Evolutionary conservation across 306 rosid genomes (phyloP).

Genomic region (Dalbergia cochinchinensis): DNA sequence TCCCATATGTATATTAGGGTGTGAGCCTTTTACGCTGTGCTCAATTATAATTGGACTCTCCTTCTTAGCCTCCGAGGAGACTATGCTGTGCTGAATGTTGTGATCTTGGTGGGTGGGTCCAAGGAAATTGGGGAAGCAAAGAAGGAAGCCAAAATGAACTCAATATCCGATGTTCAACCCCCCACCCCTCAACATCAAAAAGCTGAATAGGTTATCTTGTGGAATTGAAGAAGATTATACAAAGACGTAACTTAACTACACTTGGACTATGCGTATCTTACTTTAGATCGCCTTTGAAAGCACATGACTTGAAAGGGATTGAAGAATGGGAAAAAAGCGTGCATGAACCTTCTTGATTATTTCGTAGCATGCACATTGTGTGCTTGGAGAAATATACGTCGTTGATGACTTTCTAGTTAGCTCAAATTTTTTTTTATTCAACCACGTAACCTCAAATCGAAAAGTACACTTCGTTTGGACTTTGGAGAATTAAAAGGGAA

Average conservation of each 20-base stretch:
- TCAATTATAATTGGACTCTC: background rate
- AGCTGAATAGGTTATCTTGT: background rate
- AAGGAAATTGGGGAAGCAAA: background rate
- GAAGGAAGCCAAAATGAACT: background rate
- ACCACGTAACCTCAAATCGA: conserved; percentile 37
- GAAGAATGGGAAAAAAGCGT: conserved; percentile 17
- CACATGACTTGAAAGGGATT: conserved; percentile 35
- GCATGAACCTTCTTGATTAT: conserved; percentile 22
- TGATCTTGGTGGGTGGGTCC: background rate
- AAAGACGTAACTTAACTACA: conserved; percentile 23
- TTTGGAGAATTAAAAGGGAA: background rate
- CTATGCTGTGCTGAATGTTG: background rate
- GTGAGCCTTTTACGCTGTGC: too few species aligned
- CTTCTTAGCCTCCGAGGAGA: background rate
- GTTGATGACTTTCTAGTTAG: conserved; percentile 43
- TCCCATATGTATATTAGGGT: too few species aligned
- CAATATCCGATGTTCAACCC: background rate
- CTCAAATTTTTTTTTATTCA: conserved; percentile 4
- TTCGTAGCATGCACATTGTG: conserved; percentile 32
- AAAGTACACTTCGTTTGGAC: conserved; percentile 3
- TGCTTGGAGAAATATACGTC: conserved; percentile 38
- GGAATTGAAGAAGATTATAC: conserved; percentile 11
- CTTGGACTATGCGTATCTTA: background rate
- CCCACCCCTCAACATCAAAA: background rate
- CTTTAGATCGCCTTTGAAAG: background rate